Percentiles rank a stretch among this genome's conserved stretches.
Conservation (phyloP, 2,329 filamentous ascomycete genomes). For the Byssothecium circinans region DNA sequence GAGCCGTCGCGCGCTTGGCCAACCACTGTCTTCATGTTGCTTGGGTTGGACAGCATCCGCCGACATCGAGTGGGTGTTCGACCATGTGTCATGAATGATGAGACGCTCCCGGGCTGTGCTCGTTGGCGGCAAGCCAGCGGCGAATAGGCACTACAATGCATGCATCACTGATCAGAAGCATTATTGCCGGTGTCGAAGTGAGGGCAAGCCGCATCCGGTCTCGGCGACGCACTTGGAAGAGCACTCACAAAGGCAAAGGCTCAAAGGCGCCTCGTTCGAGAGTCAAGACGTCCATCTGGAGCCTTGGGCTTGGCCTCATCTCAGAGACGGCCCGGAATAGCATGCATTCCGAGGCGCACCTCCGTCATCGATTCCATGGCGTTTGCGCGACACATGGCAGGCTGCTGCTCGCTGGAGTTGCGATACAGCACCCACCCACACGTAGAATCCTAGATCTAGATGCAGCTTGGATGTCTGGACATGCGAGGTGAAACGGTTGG, state of each 20-base stretch:
- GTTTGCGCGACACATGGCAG: conserved; percentile 1
- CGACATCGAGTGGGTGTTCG: background rate
- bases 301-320: conserved; percentile 16
- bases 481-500: conserved; percentile 5
- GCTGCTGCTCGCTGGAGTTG: conserved; percentile 1
- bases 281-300: no score
- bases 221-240: no score
- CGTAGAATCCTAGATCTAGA: background rate
- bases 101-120: background rate
- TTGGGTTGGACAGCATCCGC: background rate
- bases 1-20: background rate
- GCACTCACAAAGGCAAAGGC: background rate
- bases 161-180: background rate
- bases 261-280: background rate
- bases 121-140: conserved; percentile 3
- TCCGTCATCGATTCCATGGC: background rate
- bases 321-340: conserved; percentile 3
- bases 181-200: no score
- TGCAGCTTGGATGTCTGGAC: conserved; percentile 1
- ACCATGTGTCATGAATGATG: background rate
- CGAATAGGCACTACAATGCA: background rate
- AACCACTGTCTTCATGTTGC: background rate
- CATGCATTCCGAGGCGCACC: background rate
- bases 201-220: no score
- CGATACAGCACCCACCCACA: background rate